Conservation (phyloP, 768 basidiomycete genomes). For the Mycena galopus region DNA sequence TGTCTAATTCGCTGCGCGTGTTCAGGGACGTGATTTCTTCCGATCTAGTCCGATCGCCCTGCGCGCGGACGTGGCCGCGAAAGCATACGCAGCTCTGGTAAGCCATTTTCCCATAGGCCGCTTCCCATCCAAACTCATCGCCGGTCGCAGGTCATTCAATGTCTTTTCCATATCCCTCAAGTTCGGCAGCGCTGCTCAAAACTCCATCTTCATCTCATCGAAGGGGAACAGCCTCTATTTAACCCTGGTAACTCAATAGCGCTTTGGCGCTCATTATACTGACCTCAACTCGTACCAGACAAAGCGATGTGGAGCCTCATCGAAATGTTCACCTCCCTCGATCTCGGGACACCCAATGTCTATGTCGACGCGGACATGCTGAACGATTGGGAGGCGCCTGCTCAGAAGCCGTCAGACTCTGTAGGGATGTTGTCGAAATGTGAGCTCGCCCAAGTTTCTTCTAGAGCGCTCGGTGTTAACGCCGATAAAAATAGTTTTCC, state of each 20-base stretch:
- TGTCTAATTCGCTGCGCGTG: neutral
- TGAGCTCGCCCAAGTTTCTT: slow-evolving; percentile 15
- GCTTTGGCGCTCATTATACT: slow-evolving; percentile 1
- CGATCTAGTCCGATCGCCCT: slow-evolving; percentile 74
- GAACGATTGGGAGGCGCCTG: slow-evolving; percentile 57
- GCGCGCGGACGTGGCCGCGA: slow-evolving; percentile 64
- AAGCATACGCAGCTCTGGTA: slow-evolving; percentile 74
- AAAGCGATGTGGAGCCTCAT: slow-evolving; percentile 67
- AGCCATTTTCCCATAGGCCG: slow-evolving; percentile 28
- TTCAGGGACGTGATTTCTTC: neutral
- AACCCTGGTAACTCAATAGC: slow-evolving; percentile 45
- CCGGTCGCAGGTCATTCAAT: slow-evolving; percentile 63
- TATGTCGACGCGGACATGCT: slow-evolving; percentile 67
- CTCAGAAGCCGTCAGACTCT: slow-evolving; percentile 48
- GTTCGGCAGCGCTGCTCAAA: slow-evolving; percentile 61
- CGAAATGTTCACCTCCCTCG: slow-evolving; percentile 79
- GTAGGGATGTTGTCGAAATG: slow-evolving; percentile 58
- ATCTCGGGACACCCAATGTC: slow-evolving; percentile 70
- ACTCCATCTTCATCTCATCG: slow-evolving; percentile 47
- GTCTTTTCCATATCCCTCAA: slow-evolving; percentile 79
- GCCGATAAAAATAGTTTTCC: slow-evolving; percentile 56
- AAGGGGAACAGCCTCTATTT: slow-evolving; percentile 37
- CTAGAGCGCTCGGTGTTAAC: too few relatives aligned
- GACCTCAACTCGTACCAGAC: slow-evolving; percentile 51
- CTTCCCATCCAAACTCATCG: neutral